Percentiles rank a stretch among this genome's conserved stretches.
Conservation (phyloP, 2,329 filamentous ascomycete genomes). For the Anthostomella pinea region DNA sequence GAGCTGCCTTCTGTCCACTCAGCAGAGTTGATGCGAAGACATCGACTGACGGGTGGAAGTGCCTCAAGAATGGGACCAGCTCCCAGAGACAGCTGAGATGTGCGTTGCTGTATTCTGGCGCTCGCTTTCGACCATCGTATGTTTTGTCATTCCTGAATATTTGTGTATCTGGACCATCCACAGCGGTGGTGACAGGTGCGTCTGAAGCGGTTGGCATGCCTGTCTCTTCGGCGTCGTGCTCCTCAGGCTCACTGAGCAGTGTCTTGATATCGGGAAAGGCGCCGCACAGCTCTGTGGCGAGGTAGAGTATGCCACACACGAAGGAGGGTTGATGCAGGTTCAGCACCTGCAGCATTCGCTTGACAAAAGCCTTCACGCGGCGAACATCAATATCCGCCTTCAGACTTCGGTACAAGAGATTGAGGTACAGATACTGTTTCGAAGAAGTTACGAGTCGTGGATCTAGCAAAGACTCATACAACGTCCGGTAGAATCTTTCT, state of each 20-base stretch:
- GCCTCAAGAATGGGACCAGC: conserved; percentile 71
- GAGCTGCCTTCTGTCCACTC: conserved; percentile 65
- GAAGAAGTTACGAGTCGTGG: conserved; percentile 85
- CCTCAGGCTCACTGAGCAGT: conserved; percentile 77
- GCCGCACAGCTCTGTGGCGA: conserved; percentile 75
- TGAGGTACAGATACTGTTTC: conserved; percentile 93
- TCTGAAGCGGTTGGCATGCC: conserved; percentile 52
- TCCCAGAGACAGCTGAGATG: conserved; percentile 94
- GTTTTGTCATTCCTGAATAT: conserved; percentile 29
- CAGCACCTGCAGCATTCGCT: conserved; percentile 84
- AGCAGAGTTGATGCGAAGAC: conserved; percentile 76
- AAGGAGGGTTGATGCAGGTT: conserved; percentile 90
- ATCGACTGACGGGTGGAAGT: conserved; percentile 91
- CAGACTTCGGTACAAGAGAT: conserved; percentile 81
- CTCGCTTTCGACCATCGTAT: conserved; percentile 88
- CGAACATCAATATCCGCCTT: conserved; percentile 89
- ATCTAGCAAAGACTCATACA: conserved; percentile 93
- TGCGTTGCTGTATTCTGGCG: conserved; percentile 91
- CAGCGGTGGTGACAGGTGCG: conserved; percentile 20
- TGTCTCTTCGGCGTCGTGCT: conserved; percentile 68
- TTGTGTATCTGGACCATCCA: conserved; percentile 21
- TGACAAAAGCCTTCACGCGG: conserved; percentile 92
- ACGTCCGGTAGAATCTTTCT: conserved; percentile 89
- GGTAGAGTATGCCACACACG: conserved; percentile 86
- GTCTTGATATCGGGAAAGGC: conserved; percentile 78